Evolutionary conservation across 192 early-diverging fungal species (phyloP), one percentile per base, ranked within the genome.

Genomic region (Glomus cerebriforme): DNA sequence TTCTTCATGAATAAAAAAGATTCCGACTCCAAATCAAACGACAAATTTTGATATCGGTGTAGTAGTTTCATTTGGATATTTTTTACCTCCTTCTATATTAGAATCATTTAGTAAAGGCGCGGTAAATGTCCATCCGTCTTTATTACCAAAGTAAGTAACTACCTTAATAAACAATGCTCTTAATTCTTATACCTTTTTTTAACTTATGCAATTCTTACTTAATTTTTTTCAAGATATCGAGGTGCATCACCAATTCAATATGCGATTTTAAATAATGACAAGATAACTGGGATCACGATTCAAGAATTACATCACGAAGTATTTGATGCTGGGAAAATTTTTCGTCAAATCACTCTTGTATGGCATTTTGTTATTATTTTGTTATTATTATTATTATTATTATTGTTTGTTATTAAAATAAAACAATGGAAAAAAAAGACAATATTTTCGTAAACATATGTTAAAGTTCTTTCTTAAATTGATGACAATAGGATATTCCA

Each of bases 11-110:
- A 34, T 79, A n/a, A 66, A 24, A 81, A 26, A 68, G 35, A 45
- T 63, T 29, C 58, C 71, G 64, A 72, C 45, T 15, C 35, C 75
- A 63, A 59, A 63, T 63, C 43, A 13, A n/a, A 29, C 59, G 29
- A n/a, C 54, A n/a, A 67, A 64, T 6, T 97, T 91, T 81, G 94
- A 96, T 82, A 83, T 98, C 47, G 97, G 93, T 9, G 85, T 97
- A 0, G 96, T 97, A n/a, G 94, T 97, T 0, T 97, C 96, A 1
- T 98, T 97, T 88, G 96, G 97, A 7, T 94, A 92, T 78, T 96
- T 97, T 76, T 78, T 98, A 29, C 92, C 97, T 2, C 66, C 81
- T n/a, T 45, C 85, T 32, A 82, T 98, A n/a, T 91, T 97, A 64
- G 75, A 82, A 1, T 74, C 84, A 2, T 95, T 97, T 79, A 86